Evolutionary conservation across 2,329 filamentous ascomycete genomes (phyloP).

Genomic region (Diaporthe vaccinii): DNA sequence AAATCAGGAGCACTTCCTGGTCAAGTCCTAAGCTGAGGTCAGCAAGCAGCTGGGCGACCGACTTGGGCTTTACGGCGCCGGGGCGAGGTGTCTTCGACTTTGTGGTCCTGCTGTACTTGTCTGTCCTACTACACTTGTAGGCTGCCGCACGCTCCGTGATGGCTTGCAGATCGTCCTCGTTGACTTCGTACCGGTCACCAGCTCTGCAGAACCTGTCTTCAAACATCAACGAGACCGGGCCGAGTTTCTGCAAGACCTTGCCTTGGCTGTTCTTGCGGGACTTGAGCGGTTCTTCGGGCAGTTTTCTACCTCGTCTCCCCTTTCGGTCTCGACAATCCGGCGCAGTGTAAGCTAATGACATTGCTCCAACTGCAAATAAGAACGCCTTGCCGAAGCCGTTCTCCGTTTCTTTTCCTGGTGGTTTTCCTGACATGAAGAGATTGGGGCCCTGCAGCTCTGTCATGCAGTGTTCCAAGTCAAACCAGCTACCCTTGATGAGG

Average conservation of each 20-base stretch:
- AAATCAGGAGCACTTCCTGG: slow-evolving; percentile 8
- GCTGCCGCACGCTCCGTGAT: slow-evolving; percentile 20
- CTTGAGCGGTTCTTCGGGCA: background rate
- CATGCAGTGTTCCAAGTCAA: slow-evolving; percentile 24
- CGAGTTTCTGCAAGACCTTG: slow-evolving; percentile 18
- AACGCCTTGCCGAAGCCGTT: slow-evolving; percentile 5
- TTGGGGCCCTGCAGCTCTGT: background rate
- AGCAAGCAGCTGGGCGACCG: slow-evolving; percentile 13
- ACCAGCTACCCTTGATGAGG: background rate
- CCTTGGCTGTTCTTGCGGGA: slow-evolving; percentile 3
- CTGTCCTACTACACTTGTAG: background rate
- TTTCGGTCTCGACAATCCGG: slow-evolving; percentile 22
- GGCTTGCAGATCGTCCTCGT: slow-evolving; percentile 24
- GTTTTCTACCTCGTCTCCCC: background rate
- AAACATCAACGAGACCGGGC: slow-evolving; percentile 28
- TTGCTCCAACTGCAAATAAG: slow-evolving; percentile 7
- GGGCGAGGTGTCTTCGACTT: background rate
- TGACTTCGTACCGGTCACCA: slow-evolving; percentile 21
- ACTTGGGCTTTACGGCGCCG: background rate
- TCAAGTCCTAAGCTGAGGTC: slow-evolving; percentile 18
- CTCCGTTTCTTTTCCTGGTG: background rate
- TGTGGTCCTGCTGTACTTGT: background rate
- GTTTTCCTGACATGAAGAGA: slow-evolving; percentile 23
- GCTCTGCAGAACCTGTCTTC: slow-evolving; percentile 25
- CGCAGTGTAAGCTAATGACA: slow-evolving; percentile 23